Base-by-base conservation (phyloP, 805 yeast species). In the Yarrowia alimentaria region DNA sequence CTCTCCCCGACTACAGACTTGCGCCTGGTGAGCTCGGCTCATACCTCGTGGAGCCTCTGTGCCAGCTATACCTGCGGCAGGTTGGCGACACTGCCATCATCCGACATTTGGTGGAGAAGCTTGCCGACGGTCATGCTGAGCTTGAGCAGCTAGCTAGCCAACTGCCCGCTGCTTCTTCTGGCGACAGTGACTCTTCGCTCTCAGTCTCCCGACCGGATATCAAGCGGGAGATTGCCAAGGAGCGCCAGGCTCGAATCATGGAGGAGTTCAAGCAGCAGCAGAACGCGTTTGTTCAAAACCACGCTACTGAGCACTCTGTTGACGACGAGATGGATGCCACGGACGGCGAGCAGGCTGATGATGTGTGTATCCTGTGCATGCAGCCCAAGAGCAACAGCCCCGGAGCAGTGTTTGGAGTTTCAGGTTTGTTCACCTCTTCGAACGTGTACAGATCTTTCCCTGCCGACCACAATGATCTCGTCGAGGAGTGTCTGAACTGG, bases 231-330 rank as follows among this genome's bases (percentile, higher is more conserved):
- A 57, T 77, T 6, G 96, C 95, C 0, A 78, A 78, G 57, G 81
- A 76, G 54, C 78, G 90, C 56, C 83, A 80, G 58, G 77, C 75
- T 1, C 83, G 80, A 58, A 73, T 90, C 24, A 65, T 91, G 75
- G 91, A 84, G 1, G 86, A 83, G 53, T 77, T 91, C 61, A 85
- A 83, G 56, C 78, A 77, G 56, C 94, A 88, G 59, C 98, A 91
- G 62, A 72, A 77, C 29, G 76, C 73, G 68, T 93, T 91, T 67
- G 77, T 84, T 21, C 78, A 78, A 52, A 74, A 76, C 42, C 40
- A 47, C 7, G 40, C 42, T n/a, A n/a, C n/a, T 2, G 51, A 18
- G 21, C 74, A 79, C 56, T 57, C 65, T 17, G 60, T 63, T 22
- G 67, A 68, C 2, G 62, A 58, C 12, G 70, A 63, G 18, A 65